Evolutionary conservation across 169 alveolate species (phyloP).

Genomic region (Eimeria falciformis): DNA sequence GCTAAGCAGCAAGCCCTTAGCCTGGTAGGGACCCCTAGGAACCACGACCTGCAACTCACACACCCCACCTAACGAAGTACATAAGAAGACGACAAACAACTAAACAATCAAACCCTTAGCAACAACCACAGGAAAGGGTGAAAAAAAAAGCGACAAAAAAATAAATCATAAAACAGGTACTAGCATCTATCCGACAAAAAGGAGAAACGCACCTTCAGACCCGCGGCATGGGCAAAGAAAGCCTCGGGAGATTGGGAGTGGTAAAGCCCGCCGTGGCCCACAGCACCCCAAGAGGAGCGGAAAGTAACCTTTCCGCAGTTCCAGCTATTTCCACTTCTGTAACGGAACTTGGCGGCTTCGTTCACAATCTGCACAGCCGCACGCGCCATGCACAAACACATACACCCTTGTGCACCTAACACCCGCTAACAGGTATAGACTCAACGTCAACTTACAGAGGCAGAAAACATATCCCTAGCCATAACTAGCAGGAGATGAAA

Average conservation of each 20-base stretch:
- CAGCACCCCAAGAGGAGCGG: constrained; percentile 97
- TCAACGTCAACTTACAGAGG: too few relatives aligned
- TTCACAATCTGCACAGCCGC: constrained; percentile 88
- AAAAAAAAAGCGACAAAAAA: too few relatives aligned
- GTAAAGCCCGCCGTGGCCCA: constrained; percentile 98
- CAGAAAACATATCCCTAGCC: too few relatives aligned
- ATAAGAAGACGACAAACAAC: too few relatives aligned
- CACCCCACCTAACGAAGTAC: too few relatives aligned
- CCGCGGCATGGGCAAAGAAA: constrained; percentile 97
- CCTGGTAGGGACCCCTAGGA: constrained; percentile 97
- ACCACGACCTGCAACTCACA: constrained; percentile 88
- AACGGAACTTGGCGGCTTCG: constrained; percentile 97
- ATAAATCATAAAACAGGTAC: too few relatives aligned
- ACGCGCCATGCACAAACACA: not conserved
- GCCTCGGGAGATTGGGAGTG: constrained; percentile 98
- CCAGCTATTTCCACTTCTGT: constrained; percentile 95
- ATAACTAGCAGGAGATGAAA: too few relatives aligned
- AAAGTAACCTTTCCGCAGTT: constrained; percentile 95
- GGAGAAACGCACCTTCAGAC: constrained; percentile 86
- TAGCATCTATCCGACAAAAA: too few relatives aligned
- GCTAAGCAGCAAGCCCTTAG: constrained; percentile 93
- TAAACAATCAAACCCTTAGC: too few relatives aligned
- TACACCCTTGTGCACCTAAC: too few relatives aligned
- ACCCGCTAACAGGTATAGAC: too few relatives aligned
- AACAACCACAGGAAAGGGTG: too few relatives aligned